Evolutionary conservation across 1,284 basidiomycete species (phyloP), one percentile per base, ranked within the genome.

Genomic region (Afroboletus lepidellus): DNA sequence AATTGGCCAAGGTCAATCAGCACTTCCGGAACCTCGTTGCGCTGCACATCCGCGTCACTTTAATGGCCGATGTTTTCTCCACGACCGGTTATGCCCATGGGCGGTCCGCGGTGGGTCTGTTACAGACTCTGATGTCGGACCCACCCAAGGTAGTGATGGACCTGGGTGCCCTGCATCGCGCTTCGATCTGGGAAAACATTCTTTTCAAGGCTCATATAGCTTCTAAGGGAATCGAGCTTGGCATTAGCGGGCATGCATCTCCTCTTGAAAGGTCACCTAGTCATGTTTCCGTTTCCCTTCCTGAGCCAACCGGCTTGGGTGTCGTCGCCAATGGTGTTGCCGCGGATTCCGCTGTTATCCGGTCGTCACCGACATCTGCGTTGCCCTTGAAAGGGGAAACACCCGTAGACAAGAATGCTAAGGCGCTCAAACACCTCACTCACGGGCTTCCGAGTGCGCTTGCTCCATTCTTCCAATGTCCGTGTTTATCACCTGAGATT

Each of bases 401-500:
- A 7, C 69, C 79, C 3, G 70, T 73, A 41, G 78, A 86, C 52
- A 76, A 80, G 56, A 94, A 94, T 64, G 84, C 84, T n/a, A 79
- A 80, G 60, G 85, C 87, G 7, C 72, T 95, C 37, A 90, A 88
- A 66, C 91, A 94, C 62, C 72, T 98, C 30, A 84, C 88, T 0
- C 84, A 87, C 53, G 85, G 90, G 41, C 79, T 96, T 49, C 92
- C 94, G 0, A 84, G 80, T 25, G 80, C 87, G 4, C 72, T 96
- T 52, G 84, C 85, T 1, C 88, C 92, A 5, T 90, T 98, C 69
- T 94, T 97, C 74, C 90, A 92, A 79, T 86, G 94, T 94, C 69
- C 55, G 75, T 69, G 13, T 13, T 58, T 5, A 50, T 43, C 32
- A 18, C 21, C 15, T 32, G 37, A 36, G 16, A 27, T n/a, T 23